Evolutionary conservation across 2,329 filamentous ascomycete species (phyloP).

Genomic region (Xylaria hypoxylon): DNA sequence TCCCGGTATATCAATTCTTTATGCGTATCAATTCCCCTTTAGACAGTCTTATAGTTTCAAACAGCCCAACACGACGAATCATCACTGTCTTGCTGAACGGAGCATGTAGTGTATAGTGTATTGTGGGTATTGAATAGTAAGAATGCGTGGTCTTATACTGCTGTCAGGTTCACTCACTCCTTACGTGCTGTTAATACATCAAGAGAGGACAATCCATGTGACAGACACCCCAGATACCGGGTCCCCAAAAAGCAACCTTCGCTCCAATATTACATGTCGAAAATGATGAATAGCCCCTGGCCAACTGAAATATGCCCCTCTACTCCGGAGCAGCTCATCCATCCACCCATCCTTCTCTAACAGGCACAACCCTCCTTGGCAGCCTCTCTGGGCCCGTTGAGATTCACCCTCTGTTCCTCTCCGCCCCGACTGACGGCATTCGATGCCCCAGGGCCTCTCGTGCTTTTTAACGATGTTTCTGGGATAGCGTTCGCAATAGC

Average conservation of each 20-base stretch:
- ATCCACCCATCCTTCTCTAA: slow-evolving; percentile 56
- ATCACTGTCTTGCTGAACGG: neutral
- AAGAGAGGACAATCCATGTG: slow-evolving; percentile 43
- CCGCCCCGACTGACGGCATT: slow-evolving; percentile 68
- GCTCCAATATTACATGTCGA: slow-evolving; percentile 49
- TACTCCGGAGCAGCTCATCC: slow-evolving; percentile 29
- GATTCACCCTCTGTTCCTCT: slow-evolving; percentile 83
- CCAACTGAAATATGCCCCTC: slow-evolving; percentile 31
- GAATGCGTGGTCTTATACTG: slow-evolving; percentile 29
- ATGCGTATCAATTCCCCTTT: no score
- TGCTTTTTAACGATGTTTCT: slow-evolving; percentile 93
- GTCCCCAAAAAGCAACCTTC: slow-evolving; percentile 41
- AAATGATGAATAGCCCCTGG: slow-evolving; percentile 42
- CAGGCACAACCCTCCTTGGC: slow-evolving; percentile 94
- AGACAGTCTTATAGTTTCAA: neutral
- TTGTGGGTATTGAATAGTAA: slow-evolving; percentile 36
- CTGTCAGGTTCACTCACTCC: slow-evolving; percentile 27
- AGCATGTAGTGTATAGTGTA: slow-evolving; percentile 7
- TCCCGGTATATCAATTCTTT: no score
- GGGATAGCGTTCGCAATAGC: slow-evolving; percentile 98
- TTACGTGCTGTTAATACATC: slow-evolving; percentile 41
- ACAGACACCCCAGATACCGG: slow-evolving; percentile 34
- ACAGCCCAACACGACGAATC: no score
- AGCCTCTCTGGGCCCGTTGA: slow-evolving; percentile 79
- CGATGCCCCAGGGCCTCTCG: slow-evolving; percentile 75